A percentile compares a stretch with the other conserved stretches of the same genome.
phyloP scores from a whole-genome alignment of 2,329 filamentous ascomycete species.

The Trichoderma atroviride region DNA sequence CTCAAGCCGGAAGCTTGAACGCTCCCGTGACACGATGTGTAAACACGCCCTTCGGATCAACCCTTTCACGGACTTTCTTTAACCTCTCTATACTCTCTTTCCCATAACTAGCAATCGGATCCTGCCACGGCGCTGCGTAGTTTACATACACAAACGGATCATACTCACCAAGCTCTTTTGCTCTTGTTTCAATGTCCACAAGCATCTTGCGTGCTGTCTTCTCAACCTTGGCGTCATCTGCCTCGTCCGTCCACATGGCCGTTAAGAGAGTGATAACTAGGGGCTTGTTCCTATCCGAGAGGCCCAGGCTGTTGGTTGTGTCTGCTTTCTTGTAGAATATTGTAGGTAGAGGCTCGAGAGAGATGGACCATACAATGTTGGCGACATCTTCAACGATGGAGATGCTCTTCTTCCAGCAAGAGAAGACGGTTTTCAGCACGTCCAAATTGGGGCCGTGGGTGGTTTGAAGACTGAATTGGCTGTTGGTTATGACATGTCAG shows the following conservation, averaged over 20 bases:
- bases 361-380: constrained; percentile 17
- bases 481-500: not conserved
- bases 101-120: constrained; percentile 13
- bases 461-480: not conserved
- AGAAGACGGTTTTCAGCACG: not conserved
- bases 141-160: constrained; percentile 25
- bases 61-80: not conserved
- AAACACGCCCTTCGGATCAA: constrained; percentile 12
- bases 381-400: not conserved
- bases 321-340: not conserved
- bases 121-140: constrained; percentile 21
- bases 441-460: not conserved
- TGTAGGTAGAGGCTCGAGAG: constrained; percentile 4
- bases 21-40: constrained; percentile 5
- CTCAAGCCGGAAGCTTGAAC: constrained; percentile 5
- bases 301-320: constrained; percentile 6
- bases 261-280: constrained; percentile 5
- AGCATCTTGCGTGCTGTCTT: constrained; percentile 11
- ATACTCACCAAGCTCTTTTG: constrained; percentile 16
- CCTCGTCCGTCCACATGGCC: constrained; percentile 7
- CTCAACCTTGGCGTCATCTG: constrained; percentile 12
- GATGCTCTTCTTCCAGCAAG: constrained; percentile 2
- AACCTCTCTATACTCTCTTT: not conserved
- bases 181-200: not conserved
- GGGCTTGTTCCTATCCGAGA: not conserved